Conservation (phyloP, 495 filamentous ascomycete genomes). For the Neurospora terricola region DNA sequence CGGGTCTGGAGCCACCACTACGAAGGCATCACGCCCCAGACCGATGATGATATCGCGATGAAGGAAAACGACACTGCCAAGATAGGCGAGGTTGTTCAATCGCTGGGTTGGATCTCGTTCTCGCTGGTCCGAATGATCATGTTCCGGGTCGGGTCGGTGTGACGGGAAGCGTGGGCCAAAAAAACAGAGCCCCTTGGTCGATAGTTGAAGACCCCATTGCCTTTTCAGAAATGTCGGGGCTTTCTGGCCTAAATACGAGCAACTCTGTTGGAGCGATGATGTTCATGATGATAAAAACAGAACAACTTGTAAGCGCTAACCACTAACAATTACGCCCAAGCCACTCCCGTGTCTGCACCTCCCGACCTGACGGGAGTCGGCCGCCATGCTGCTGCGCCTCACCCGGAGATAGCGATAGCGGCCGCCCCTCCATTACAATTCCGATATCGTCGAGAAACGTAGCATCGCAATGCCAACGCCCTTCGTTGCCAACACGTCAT, state of each 20-base stretch:
- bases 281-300: too few relatives aligned
- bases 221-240: too few relatives aligned
- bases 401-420: neutral
- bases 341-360: neutral
- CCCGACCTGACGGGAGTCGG: neutral
- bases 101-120: too few relatives aligned
- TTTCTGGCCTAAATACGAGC: too few relatives aligned
- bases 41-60: neutral
- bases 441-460: neutral
- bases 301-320: neutral
- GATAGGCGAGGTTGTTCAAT: too few relatives aligned
- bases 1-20: neutral
- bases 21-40: neutral
- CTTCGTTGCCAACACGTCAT: neutral
- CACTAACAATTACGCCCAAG: neutral
- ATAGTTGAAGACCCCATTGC: too few relatives aligned
- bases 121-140: too few relatives aligned
- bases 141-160: too few relatives aligned
- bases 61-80: neutral
- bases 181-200: too few relatives aligned
- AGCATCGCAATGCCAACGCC: neutral
- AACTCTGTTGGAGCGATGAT: too few relatives aligned
- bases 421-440: neutral
- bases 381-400: neutral
- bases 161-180: too few relatives aligned